A percentile compares a stretch with the other conserved stretches of the same genome.
Conservation (phyloP, 305 asterid species). For the Nicotiana rustica region DNA sequence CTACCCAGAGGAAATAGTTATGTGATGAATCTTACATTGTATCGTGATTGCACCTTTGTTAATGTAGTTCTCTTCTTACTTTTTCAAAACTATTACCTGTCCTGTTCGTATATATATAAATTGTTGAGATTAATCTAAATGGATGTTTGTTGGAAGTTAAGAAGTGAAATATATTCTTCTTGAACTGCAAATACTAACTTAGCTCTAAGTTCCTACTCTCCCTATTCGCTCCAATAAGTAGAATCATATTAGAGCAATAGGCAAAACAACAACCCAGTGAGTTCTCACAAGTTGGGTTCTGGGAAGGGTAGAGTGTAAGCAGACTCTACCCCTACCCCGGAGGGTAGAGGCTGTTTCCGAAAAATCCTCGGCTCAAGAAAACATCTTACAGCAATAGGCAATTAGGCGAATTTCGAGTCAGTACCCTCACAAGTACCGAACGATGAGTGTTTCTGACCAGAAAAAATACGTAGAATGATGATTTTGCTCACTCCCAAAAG, state of each 20-base stretch:
- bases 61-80: not conserved
- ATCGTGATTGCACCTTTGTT: not conserved
- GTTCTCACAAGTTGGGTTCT: too few species aligned
- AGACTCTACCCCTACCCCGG: too few species aligned
- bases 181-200: too few species aligned
- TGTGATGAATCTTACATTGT: not conserved
- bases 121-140: not conserved
- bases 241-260: too few species aligned
- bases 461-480: not conserved
- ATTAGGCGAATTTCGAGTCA: not conserved
- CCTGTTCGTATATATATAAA: not conserved
- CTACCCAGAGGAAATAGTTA: not conserved
- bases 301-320: too few species aligned
- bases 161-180: not conserved
- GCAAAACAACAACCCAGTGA: too few species aligned
- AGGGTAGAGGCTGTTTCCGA: too few species aligned
- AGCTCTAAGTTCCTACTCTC: too few species aligned
- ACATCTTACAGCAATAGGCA: too few species aligned
- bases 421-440: not conserved
- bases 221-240: too few species aligned
- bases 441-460: not conserved
- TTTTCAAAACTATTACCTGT: not conserved
- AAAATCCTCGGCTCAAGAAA: too few species aligned
- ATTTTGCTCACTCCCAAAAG: slow-evolving; percentile 1
- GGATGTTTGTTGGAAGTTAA: not conserved